A percentile compares a stretch with the other conserved stretches of the same genome.
Conservation (phyloP, 345 rosid genomes). For the Pistacia atlantica region DNA sequence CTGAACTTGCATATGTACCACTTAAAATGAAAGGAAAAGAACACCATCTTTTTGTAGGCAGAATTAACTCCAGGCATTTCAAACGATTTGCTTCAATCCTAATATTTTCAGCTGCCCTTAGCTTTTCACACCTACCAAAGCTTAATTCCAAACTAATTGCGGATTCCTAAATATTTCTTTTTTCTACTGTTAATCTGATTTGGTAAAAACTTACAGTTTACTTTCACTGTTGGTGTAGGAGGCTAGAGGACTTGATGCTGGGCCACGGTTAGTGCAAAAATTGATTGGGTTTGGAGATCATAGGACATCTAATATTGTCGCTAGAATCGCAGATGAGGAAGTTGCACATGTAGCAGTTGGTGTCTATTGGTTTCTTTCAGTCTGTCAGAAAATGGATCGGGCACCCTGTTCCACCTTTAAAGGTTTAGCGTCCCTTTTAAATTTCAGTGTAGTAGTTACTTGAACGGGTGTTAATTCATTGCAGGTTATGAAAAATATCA, state of each 20-base stretch:
- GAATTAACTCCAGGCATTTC: not conserved
- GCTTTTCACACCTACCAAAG: not conserved
- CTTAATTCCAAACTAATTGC: not conserved
- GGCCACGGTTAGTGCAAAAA: conserved; percentile 86
- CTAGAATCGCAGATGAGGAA: conserved; percentile 85
- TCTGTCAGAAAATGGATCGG: conserved; percentile 67
- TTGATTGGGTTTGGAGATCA: conserved; percentile 83
- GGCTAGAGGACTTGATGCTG: conserved; percentile 98
- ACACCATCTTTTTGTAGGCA: not conserved
- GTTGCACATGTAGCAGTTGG: conserved; percentile 96
- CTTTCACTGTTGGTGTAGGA: conserved; percentile 47
- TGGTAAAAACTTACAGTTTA: not conserved
- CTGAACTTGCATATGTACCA: not conserved
- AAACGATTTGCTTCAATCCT: not conserved
- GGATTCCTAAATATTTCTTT: not conserved
- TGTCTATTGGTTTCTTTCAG: conserved; percentile 73
- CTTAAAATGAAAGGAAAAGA: not conserved
- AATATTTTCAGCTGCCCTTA: not conserved
- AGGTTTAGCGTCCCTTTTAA: conserved; percentile 43
- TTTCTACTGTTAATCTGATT: not conserved
- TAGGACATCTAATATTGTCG: conserved; percentile 73
- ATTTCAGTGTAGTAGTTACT: not conserved
- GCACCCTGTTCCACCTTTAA: conserved; percentile 80
- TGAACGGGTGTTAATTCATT: not conserved
- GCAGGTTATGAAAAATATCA: conserved; percentile 9